phyloP scores from a whole-genome alignment of 768 basidiomycete species.

The Boletus reticulatus region DNA sequence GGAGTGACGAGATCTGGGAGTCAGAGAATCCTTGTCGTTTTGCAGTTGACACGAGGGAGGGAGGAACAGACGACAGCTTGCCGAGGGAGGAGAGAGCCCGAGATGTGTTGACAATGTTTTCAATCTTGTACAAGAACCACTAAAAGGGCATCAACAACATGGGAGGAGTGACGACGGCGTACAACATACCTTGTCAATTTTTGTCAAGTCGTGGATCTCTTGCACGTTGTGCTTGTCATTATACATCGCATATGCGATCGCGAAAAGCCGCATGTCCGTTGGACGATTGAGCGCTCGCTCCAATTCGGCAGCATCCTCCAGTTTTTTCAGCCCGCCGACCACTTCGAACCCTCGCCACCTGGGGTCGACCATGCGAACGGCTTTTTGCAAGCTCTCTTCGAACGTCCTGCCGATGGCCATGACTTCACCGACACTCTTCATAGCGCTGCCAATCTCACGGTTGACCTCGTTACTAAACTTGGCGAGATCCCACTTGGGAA shows the following conservation, averaged over 20 bases:
- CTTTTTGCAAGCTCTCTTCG: conserved; percentile 98
- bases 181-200: conserved; percentile 84
- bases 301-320: conserved; percentile 65
- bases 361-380: conserved; percentile 96
- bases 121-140: conserved; percentile 99
- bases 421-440: conserved; percentile 99
- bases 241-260: conserved; percentile 97
- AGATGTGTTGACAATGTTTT: conserved; percentile 94
- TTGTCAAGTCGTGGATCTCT: conserved; percentile 87
- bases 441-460: conserved; percentile 91
- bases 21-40: conserved; percentile 98
- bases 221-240: conserved; percentile 90
- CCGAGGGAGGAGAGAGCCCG: conserved; percentile 68
- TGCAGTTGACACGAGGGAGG: conserved; percentile 79
- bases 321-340: conserved; percentile 83
- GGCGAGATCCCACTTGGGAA: conserved; percentile 99
- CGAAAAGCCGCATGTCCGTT: conserved; percentile 95
- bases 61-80: conserved; percentile 64
- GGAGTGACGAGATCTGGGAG: conserved; percentile 81
- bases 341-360: conserved; percentile 96
- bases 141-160: conserved; percentile 26
- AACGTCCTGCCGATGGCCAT: conserved; percentile 99
- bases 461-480: conserved; percentile 95
- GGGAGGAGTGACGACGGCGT: background rate
- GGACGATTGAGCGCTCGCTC: conserved; percentile 77